A percentile compares a stretch with the other conserved stretches of the same genome.
Conservation (phyloP, 164 flowering plant species). For the Euptelea pleiosperma region DNA sequence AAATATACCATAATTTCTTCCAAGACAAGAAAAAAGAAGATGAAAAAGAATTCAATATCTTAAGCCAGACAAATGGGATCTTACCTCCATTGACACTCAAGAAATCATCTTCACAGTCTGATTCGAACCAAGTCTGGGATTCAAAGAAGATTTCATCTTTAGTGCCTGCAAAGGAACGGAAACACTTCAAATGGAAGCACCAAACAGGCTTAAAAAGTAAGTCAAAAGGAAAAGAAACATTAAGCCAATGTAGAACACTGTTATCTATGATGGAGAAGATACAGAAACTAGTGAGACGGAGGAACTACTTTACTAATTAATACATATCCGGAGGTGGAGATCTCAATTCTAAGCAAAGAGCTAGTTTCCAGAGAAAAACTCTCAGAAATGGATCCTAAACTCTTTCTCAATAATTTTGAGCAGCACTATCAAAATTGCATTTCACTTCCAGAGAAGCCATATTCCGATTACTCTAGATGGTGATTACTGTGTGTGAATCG, state of each 20-base stretch:
- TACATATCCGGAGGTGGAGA: neutral
- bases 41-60: neutral
- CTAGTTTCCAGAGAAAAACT: neutral
- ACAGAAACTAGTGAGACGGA: neutral
- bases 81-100: constrained; percentile 84
- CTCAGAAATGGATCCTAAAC: no score
- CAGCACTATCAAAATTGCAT: no score
- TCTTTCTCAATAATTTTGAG: no score
- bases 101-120: constrained; percentile 87
- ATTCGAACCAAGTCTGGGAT: constrained; percentile 71
- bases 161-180: constrained; percentile 46
- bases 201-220: neutral
- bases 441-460: no score
- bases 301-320: neutral
- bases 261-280: neutral
- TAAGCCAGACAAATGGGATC: no score
- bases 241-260: neutral
- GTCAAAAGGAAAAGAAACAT: neutral
- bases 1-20: no score
- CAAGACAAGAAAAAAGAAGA: no score
- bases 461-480: no score
- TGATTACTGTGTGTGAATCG: no score
- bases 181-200: neutral
- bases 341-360: neutral
- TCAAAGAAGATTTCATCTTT: constrained; percentile 80